These are phyloP conservation scores for Tetrapyrgos nigripes DNA, from an alignment of 1,284 basidiomycete genomes.

Conservation along the genomic window DNA sequence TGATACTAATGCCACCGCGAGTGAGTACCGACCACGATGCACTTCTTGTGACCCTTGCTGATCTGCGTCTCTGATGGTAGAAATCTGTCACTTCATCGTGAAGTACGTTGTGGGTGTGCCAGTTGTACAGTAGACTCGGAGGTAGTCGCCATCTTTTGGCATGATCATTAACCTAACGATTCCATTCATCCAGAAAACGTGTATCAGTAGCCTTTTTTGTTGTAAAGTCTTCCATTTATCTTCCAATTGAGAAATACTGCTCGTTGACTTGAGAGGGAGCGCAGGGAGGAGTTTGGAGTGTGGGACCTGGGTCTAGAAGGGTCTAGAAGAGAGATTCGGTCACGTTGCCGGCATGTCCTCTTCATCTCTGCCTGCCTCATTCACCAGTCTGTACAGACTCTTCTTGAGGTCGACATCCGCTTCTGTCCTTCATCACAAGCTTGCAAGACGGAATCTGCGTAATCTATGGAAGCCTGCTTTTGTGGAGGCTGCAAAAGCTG, in stretches of 20 bases:
- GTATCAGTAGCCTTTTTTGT: too few species aligned
- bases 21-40: background rate
- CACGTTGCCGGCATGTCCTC: background rate
- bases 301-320: too few species aligned
- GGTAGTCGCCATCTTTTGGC: background rate
- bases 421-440: conserved; percentile 61
- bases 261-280: too few species aligned
- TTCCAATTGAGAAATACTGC: too few species aligned
- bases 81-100: too few species aligned
- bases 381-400: conserved; percentile 69
- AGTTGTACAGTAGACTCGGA: background rate
- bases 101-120: too few species aligned
- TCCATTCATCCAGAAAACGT: too few species aligned
- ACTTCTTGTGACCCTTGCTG: background rate
- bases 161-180: too few species aligned
- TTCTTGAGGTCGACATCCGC: conserved; percentile 65
- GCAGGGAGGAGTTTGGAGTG: too few species aligned
- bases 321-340: background rate
- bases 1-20: background rate
- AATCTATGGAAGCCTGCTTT: conserved; percentile 63
- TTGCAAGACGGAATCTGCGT: conserved; percentile 50
- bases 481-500: conserved; percentile 53
- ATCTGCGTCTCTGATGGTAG: too few species aligned
- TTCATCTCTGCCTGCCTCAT: conserved; percentile 52
- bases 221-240: too few species aligned